Conservation (phyloP, 1,284 basidiomycete species). For the Cutaneotrichosporon daszewskae region DNA sequence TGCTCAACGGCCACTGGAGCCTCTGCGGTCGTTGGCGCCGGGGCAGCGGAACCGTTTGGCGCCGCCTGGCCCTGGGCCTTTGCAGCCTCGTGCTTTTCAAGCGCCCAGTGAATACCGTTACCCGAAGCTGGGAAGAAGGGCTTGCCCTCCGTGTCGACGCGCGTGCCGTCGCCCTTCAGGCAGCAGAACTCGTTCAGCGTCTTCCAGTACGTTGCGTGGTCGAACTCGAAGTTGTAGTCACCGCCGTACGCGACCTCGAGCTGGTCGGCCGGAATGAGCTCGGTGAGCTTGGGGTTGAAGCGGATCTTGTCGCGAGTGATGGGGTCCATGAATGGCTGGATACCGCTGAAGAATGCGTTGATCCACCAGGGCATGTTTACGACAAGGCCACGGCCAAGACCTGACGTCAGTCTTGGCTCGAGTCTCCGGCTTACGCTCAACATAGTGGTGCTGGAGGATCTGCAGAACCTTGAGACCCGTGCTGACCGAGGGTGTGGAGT, state of each 20-base stretch:
- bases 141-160: constrained; percentile 37
- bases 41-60: too few species aligned
- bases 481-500: constrained; percentile 72
- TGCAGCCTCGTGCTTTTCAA: constrained; percentile 23
- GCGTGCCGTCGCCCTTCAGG: constrained; percentile 36
- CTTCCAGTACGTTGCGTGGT: constrained; percentile 70
- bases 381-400: constrained; percentile 73
- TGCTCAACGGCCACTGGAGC: not conserved
- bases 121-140: constrained; percentile 36
- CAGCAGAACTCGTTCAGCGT: constrained; percentile 57
- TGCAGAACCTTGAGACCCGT: constrained; percentile 70
- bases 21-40: too few species aligned
- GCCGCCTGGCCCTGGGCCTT: too few species aligned
- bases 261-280: constrained; percentile 68
- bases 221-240: constrained; percentile 67
- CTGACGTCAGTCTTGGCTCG: not conserved
- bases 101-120: constrained; percentile 42
- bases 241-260: constrained; percentile 80
- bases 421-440: constrained; percentile 53
- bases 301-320: constrained; percentile 87
- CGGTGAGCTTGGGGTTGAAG: constrained; percentile 75
- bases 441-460: constrained; percentile 87
- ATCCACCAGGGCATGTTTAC: constrained; percentile 73
- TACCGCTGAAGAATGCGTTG: constrained; percentile 79
- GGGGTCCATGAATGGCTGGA: constrained; percentile 82